Percentiles rank a stretch among this genome's conserved stretches.
Evolutionary conservation across 2,329 filamentous ascomycete genomes (phyloP).

Genomic region (Trichoderma simmonsii): DNA sequence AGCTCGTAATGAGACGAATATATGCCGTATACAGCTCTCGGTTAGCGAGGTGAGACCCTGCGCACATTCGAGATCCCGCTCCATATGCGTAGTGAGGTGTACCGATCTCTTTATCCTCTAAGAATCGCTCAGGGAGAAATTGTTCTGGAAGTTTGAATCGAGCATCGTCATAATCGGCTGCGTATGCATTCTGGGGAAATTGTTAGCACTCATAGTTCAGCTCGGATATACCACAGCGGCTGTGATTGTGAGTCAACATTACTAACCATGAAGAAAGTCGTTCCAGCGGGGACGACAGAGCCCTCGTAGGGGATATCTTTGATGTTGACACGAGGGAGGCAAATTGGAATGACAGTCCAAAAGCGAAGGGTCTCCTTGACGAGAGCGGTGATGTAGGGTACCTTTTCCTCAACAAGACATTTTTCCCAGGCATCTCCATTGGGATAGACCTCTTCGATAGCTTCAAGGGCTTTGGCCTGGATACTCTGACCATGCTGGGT

Average conservation of each 20-base stretch:
- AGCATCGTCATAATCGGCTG: conserved; percentile 66
- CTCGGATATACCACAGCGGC: background rate
- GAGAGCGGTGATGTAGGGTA: conserved; percentile 72
- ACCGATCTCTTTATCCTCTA: conserved; percentile 52
- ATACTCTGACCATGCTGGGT: conserved; percentile 64
- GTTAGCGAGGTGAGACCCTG: conserved; percentile 61
- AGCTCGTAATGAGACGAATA: conserved; percentile 56
- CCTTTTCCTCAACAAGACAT: conserved; percentile 70
- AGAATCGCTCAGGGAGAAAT: conserved; percentile 70
- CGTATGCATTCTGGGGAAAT: conserved; percentile 61
- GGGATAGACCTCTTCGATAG: conserved; percentile 69
- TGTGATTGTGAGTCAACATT: background rate
- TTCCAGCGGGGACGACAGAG: conserved; percentile 67
- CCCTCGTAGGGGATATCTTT: conserved; percentile 69
- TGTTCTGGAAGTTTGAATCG: conserved; percentile 63
- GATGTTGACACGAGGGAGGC: conserved; percentile 67
- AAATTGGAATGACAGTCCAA: conserved; percentile 78
- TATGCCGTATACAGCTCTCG: conserved; percentile 61
- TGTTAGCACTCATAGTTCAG: background rate
- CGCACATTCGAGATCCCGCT: conserved; percentile 62
- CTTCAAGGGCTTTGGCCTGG: conserved; percentile 65
- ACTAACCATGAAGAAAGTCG: conserved; percentile 72
- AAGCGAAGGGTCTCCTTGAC: conserved; percentile 76
- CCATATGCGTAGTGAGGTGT: conserved; percentile 63
- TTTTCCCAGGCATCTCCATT: conserved; percentile 72